Evolutionary conservation across 345 rosid species (phyloP).

Genomic region (Melaleuca alternifolia): DNA sequence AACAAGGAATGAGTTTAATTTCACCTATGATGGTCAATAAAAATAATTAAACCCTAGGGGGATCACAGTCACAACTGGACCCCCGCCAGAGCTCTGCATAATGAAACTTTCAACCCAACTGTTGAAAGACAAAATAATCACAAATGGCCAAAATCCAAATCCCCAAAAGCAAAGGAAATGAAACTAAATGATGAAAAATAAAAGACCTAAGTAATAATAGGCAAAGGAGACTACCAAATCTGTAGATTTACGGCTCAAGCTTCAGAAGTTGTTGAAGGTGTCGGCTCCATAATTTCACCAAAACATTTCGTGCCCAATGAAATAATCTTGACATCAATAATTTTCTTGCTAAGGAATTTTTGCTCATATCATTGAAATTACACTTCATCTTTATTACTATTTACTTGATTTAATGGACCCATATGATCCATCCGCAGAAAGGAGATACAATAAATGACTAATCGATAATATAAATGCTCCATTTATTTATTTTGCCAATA

Average conservation of each 20-base stretch:
- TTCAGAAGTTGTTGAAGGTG: neutral
- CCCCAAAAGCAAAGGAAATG: neutral
- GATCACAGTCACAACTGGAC: neutral
- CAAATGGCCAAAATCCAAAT: neutral
- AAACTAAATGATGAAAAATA: neutral
- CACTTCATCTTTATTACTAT: neutral
- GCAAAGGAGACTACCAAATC: neutral
- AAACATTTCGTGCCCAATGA: neutral
- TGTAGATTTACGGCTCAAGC: neutral
- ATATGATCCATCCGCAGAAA: neutral
- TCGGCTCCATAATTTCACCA: neutral
- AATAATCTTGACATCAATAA: neutral
- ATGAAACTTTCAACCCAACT: neutral
- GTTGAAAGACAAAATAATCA: neutral
- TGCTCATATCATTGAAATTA: neutral
- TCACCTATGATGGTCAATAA: neutral
- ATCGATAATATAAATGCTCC: neutral
- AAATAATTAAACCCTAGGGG: neutral
- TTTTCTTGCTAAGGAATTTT: neutral
- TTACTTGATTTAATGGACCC: neutral
- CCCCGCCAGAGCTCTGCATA: neutral
- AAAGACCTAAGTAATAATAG: neutral
- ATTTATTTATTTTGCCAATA: neutral
- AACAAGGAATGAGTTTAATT: neutral
- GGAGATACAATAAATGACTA: neutral